Evolutionary conservation across 2,329 filamentous ascomycete genomes (phyloP).

Genomic region (Diaporthe ilicicola): DNA sequence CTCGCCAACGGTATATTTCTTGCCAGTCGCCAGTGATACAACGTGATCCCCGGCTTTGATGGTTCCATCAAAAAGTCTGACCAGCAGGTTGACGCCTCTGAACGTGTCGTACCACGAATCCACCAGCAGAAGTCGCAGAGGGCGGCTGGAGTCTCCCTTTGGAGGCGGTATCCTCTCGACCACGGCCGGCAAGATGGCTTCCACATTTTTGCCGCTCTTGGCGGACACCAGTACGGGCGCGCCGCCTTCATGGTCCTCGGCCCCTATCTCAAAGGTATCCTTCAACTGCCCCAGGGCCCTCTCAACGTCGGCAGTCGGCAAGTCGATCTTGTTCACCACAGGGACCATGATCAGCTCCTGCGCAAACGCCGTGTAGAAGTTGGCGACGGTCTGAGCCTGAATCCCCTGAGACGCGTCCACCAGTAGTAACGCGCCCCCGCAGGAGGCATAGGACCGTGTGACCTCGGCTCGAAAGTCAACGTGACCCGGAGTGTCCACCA

Average conservation of each 20-base stretch:
- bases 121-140: conserved; percentile 85
- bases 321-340: conserved; percentile 96
- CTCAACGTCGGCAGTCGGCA: conserved; percentile 87
- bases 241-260: conserved; percentile 63
- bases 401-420: conserved; percentile 97
- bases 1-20: conserved; percentile 93
- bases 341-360: conserved; percentile 88
- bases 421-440: conserved; percentile 88
- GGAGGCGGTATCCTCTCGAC: conserved; percentile 87
- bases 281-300: conserved; percentile 87
- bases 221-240: conserved; percentile 75
- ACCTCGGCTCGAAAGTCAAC: conserved; percentile 98
- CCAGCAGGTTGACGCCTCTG: conserved; percentile 89
- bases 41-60: conserved; percentile 85
- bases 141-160: conserved; percentile 74
- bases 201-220: conserved; percentile 91
- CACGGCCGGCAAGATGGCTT: conserved; percentile 82
- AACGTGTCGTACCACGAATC: conserved; percentile 99
- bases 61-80: conserved; percentile 89
- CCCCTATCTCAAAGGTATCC: conserved; percentile 86
- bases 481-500: conserved; percentile 96
- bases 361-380: conserved; percentile 97
- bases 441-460: conserved; percentile 93
- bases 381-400: conserved; percentile 97
- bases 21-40: conserved; percentile 86